These are phyloP conservation scores for Albatrellus sp. DNA, from an alignment of 1,284 basidiomycete genomes.

Conservation along the genomic window DNA sequence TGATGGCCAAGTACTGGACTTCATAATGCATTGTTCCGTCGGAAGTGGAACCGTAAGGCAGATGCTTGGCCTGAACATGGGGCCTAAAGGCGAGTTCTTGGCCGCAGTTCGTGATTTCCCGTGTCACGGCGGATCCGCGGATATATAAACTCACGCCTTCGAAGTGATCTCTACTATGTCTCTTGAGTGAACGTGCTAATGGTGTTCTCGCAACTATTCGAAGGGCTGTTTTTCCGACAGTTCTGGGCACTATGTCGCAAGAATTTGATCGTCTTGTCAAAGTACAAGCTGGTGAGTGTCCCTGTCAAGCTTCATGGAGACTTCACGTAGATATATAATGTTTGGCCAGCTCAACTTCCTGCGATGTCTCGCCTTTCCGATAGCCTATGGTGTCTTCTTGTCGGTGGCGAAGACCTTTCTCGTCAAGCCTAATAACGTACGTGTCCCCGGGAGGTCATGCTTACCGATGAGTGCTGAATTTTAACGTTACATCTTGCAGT, in stretches of 20 bases:
- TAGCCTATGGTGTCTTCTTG: slow-evolving; percentile 60
- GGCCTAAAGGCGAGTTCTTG: too few species aligned
- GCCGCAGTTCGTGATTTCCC: too few species aligned
- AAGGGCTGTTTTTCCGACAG: slow-evolving; percentile 43
- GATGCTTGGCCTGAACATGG: too few species aligned
- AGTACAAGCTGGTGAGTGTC: slow-evolving; percentile 46
- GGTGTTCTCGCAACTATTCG: too few species aligned
- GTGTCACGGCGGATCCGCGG: too few species aligned
- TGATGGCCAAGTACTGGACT: too few species aligned
- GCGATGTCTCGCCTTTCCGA: slow-evolving; percentile 55
- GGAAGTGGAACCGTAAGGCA: too few species aligned
- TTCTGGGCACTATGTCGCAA: slow-evolving; percentile 54
- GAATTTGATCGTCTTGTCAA: slow-evolving; percentile 62
- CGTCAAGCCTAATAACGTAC: slow-evolving; percentile 40
- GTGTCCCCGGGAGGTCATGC: slow-evolving; percentile 15
- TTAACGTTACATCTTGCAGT: slow-evolving; percentile 25
- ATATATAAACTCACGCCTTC: too few species aligned
- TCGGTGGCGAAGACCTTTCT: slow-evolving; percentile 51
- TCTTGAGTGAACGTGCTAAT: too few species aligned
- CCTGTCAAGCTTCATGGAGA: not conserved
- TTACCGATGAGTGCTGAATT: not conserved
- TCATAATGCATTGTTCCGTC: too few species aligned
- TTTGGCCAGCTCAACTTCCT: slow-evolving; percentile 46
- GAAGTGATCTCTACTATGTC: too few species aligned
- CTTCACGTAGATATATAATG: slow-evolving; percentile 5